Conservation (phyloP, 75 land plant species). For the Cunninghamia lanceolata region DNA sequence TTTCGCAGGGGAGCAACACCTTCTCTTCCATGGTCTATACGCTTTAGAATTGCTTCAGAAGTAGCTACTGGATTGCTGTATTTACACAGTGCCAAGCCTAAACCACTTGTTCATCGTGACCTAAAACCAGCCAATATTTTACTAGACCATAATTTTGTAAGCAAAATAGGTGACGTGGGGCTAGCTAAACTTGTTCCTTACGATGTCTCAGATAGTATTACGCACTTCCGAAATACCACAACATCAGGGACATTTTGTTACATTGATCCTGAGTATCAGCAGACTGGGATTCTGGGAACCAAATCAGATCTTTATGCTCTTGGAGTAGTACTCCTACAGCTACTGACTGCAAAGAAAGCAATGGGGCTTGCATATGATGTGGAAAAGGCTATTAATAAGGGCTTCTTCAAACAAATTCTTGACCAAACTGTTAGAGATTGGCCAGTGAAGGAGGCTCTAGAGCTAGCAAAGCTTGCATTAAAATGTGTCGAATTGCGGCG, state of each 20-base stretch:
- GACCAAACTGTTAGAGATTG: constrained; percentile 58
- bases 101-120: constrained; percentile 85
- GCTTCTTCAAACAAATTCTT: constrained; percentile 33
- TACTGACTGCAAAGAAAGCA: constrained; percentile 58
- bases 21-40: constrained; percentile 61
- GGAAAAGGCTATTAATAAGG: constrained; percentile 47
- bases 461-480: constrained; percentile 53
- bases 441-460: constrained; percentile 57
- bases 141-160: constrained; percentile 57
- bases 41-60: constrained; percentile 60
- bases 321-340: constrained; percentile 65
- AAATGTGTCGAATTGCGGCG: constrained; percentile 55
- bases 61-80: constrained; percentile 65
- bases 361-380: constrained; percentile 34
- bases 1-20: constrained; percentile 25
- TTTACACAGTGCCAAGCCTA: constrained; percentile 69
- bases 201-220: constrained; percentile 46
- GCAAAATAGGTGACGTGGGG: constrained; percentile 86
- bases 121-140: constrained; percentile 87
- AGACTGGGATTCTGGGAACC: constrained; percentile 58
- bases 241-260: constrained; percentile 67
- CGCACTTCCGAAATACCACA: constrained; percentile 44
- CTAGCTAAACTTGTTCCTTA: constrained; percentile 59
- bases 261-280: constrained; percentile 87
- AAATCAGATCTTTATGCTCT: constrained; percentile 81